Evolutionary conservation across 805 yeast genomes (phyloP).

Genomic region (Candida mattraensis): DNA sequence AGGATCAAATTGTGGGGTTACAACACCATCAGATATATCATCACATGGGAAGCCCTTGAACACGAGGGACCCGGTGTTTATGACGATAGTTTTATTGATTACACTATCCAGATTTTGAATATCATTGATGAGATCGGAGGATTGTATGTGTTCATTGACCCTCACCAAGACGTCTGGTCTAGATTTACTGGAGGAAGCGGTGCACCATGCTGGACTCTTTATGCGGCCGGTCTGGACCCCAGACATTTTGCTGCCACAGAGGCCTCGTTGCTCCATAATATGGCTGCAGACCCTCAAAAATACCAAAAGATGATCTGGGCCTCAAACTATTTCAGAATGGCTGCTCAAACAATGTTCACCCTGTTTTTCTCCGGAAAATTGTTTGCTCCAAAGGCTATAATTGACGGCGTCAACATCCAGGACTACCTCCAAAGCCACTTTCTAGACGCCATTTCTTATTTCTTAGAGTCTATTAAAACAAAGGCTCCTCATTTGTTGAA

Average conservation of each 20-base stretch:
- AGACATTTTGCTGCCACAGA: slow-evolving; percentile 65
- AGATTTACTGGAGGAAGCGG: slow-evolving; percentile 88
- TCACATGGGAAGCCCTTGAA: slow-evolving; percentile 93
- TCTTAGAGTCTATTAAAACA: slow-evolving; percentile 42
- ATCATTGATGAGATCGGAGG: slow-evolving; percentile 66
- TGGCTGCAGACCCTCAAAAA: slow-evolving; percentile 40
- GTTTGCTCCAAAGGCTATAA: slow-evolving; percentile 72
- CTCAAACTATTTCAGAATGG: slow-evolving; percentile 77
- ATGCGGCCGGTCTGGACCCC: slow-evolving; percentile 87
- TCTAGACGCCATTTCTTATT: slow-evolving; percentile 49
- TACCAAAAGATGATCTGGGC: slow-evolving; percentile 93
- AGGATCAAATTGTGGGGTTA: slow-evolving; percentile 80
- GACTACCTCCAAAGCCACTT: slow-evolving; percentile 69
- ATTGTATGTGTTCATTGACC: slow-evolving; percentile 75
- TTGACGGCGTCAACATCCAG: slow-evolving; percentile 77
- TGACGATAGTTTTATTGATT: slow-evolving; percentile 74
- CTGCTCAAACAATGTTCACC: slow-evolving; percentile 79
- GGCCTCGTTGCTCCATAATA: slow-evolving; percentile 77
- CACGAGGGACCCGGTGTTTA: slow-evolving; percentile 83
- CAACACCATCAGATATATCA: slow-evolving; percentile 70
- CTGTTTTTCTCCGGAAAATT: slow-evolving; percentile 76
- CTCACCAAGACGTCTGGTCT: slow-evolving; percentile 96
- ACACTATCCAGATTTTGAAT: slow-evolving; percentile 60
- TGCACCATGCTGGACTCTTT: slow-evolving; percentile 90
- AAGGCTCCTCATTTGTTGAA: slow-evolving; percentile 46